phyloP scores from a whole-genome alignment of 2,329 filamentous ascomycete genomes.

The Graphilbum sp. region DNA sequence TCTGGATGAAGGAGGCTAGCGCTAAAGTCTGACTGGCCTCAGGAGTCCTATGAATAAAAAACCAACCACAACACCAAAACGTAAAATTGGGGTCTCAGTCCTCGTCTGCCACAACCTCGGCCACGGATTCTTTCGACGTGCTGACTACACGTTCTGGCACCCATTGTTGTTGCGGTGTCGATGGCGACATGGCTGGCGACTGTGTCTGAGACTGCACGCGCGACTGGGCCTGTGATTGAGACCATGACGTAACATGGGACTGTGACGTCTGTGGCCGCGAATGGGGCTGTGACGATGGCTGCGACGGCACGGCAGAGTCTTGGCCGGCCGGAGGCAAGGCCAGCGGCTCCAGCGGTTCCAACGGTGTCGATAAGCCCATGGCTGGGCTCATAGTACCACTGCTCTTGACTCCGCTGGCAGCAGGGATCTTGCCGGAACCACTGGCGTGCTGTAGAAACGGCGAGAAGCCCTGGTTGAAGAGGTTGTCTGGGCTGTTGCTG shows the following conservation, averaged over 20 bases:
- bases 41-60: too few relatives aligned
- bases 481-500: constrained; percentile 8
- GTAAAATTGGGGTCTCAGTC: too few relatives aligned
- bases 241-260: too few relatives aligned
- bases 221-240: constrained; percentile 4
- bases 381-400: constrained; percentile 28
- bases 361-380: constrained; percentile 28
- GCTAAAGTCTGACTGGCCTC: too few relatives aligned
- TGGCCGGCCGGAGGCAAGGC: constrained; percentile 6
- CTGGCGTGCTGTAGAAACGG: constrained; percentile 53
- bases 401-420: constrained; percentile 10
- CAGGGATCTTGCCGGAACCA: constrained; percentile 39
- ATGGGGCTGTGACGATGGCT: background rate
- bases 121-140: constrained; percentile 30
- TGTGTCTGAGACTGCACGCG: constrained; percentile 3
- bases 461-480: constrained; percentile 52
- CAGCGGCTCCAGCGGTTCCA: constrained; percentile 21
- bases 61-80: too few relatives aligned
- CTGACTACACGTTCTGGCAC: constrained; percentile 33
- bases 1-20: too few relatives aligned
- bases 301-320: background rate
- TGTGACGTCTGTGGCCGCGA: background rate
- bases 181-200: constrained; percentile 4
- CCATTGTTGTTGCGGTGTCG: constrained; percentile 10
- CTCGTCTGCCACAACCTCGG: constrained; percentile 35